Conservation (phyloP, 1,284 basidiomycete species). For the Melampsora americana region DNA sequence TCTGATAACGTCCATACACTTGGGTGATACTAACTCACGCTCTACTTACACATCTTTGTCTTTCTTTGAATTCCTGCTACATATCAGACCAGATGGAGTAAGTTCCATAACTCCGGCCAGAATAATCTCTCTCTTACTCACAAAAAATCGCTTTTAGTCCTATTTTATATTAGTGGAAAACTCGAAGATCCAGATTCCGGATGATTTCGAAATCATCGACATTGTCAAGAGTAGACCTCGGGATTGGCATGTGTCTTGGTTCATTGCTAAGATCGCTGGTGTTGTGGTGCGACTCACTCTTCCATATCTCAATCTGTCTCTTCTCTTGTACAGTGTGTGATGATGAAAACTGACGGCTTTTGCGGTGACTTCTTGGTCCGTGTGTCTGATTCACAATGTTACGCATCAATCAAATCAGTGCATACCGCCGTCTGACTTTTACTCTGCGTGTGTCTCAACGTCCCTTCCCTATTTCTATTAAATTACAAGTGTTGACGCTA, state of each 20-base stretch:
- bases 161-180: constrained; percentile 31
- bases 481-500: too few species aligned
- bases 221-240: constrained; percentile 22
- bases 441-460: constrained; percentile 16
- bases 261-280: constrained; percentile 35
- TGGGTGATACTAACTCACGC: too few species aligned
- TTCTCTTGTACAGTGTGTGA: not conserved
- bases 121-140: not conserved
- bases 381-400: not conserved
- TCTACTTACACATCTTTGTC: not conserved
- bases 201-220: constrained; percentile 24
- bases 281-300: constrained; percentile 21
- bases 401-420: not conserved
- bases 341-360: not conserved
- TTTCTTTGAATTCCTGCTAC: not conserved
- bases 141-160: not conserved
- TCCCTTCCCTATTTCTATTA: not conserved
- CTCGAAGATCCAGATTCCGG: constrained; percentile 16
- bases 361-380: not conserved
- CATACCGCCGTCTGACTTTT: constrained; percentile 35
- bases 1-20: not conserved
- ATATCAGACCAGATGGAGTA: constrained; percentile 33
- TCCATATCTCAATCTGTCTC: not conserved
- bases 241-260: constrained; percentile 42
- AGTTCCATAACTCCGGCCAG: not conserved